Conservation (phyloP, 345 rosid species). For the Acer yangbiense region DNA sequence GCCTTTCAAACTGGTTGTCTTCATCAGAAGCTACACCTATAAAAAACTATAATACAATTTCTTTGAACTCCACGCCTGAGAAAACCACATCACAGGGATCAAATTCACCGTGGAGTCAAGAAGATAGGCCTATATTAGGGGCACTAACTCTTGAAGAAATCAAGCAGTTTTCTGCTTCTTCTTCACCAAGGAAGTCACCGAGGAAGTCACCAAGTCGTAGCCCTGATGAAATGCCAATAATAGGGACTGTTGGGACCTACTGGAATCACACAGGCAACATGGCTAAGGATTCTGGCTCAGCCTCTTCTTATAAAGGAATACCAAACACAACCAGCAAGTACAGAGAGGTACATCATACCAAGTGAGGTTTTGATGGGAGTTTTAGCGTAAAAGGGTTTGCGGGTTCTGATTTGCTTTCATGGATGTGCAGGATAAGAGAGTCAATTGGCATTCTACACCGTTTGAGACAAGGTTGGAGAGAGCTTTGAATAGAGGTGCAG, state of each 20-base stretch:
- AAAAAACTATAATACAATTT: constrained; percentile 37
- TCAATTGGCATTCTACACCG: constrained; percentile 92
- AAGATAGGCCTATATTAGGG: constrained; percentile 87
- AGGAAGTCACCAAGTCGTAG: constrained; percentile 80
- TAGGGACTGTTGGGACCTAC: constrained; percentile 84
- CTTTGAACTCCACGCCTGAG: constrained; percentile 38
- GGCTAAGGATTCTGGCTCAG: constrained; percentile 42
- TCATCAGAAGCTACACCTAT: constrained; percentile 56
- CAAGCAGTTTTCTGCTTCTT: constrained; percentile 66
- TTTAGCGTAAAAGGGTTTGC: constrained; percentile 4
- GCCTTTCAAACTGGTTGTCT: constrained; percentile 91
- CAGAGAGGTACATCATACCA: constrained; percentile 64
- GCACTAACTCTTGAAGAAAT: constrained; percentile 86
- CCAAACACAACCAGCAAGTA: constrained; percentile 93
- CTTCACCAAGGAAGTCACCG: constrained; percentile 83
- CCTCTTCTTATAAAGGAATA: constrained; percentile 74
- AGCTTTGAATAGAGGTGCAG: constrained; percentile 61
- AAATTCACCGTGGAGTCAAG: constrained; percentile 47
- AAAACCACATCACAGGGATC: constrained; percentile 50
- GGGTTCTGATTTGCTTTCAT: constrained; percentile 23
- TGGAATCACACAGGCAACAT: constrained; percentile 51
- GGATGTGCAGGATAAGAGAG: constrained; percentile 79
- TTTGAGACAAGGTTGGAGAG: constrained; percentile 92
- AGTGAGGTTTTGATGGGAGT: constrained; percentile 18
- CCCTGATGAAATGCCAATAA: constrained; percentile 80